These are phyloP conservation scores for Adansonia rubrostipa DNA, from an alignment of 441 rosid species.

Conservation along the genomic window DNA sequence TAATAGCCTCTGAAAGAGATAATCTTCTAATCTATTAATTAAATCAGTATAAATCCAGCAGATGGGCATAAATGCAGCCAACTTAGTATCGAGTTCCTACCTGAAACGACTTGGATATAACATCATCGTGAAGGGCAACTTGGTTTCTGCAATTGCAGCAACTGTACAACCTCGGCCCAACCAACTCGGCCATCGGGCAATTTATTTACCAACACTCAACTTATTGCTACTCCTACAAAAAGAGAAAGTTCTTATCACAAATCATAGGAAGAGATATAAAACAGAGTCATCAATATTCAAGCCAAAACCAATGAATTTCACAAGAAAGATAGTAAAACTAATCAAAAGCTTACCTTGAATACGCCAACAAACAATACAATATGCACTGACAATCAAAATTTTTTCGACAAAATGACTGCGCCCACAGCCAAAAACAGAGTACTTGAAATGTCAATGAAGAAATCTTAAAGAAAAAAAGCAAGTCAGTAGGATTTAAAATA, in stretches of 20 bases:
- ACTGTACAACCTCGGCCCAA: conserved; percentile 69
- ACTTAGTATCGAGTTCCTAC: conserved; percentile 36
- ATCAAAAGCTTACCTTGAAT: conserved; percentile 30
- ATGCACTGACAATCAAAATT: conserved; percentile 21
- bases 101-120: conserved; percentile 74
- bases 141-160: conserved; percentile 75
- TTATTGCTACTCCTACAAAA: conserved; percentile 13
- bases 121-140: conserved; percentile 73
- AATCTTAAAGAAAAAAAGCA: too few relatives aligned
- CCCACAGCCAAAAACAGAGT: conserved; percentile 26
- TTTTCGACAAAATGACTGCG: conserved; percentile 30
- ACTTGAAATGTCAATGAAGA: conserved; percentile 24
- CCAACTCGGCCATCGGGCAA: conserved; percentile 51
- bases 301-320: conserved; percentile 16
- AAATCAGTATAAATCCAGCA: background rate
- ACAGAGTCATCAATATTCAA: conserved; percentile 6
- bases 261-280: conserved; percentile 23
- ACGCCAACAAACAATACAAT: conserved; percentile 18
- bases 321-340: background rate
- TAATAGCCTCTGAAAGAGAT: background rate
- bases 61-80: conserved; percentile 12
- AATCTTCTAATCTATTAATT: background rate
- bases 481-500: background rate
- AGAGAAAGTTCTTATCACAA: conserved; percentile 11
- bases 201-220: conserved; percentile 18